Percentiles rank a stretch among this genome's conserved stretches.
phyloP scores from a whole-genome alignment of 495 filamentous ascomycete genomes.

The Aspergillus wentii region DNA sequence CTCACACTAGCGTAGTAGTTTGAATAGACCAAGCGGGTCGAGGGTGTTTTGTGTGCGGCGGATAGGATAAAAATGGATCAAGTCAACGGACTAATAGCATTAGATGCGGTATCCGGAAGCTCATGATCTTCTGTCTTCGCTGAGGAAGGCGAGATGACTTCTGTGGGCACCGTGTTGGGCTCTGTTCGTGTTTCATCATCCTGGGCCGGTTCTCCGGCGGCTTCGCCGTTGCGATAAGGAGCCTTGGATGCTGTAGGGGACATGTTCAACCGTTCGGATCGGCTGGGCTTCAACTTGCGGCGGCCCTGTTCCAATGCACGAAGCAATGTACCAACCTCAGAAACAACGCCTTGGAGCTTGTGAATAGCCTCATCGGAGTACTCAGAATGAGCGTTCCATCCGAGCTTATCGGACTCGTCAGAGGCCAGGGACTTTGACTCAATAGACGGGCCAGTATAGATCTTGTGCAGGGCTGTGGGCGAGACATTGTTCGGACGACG shows the following conservation, averaged over 20 bases:
- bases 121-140: constrained; percentile 15
- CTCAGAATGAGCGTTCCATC: constrained; percentile 36
- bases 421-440: constrained; percentile 31
- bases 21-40: too few relatives aligned
- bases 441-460: constrained; percentile 31
- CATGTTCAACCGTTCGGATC: constrained; percentile 27
- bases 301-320: constrained; percentile 35
- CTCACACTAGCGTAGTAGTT: too few relatives aligned
- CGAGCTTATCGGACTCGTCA: constrained; percentile 32
- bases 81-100: constrained; percentile 16
- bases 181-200: constrained; percentile 20
- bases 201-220: constrained; percentile 11
- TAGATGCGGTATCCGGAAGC: constrained; percentile 23
- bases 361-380: constrained; percentile 33
- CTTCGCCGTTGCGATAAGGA: constrained; percentile 13
- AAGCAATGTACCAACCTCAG: constrained; percentile 28
- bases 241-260: constrained; percentile 29
- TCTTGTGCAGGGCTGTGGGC: constrained; percentile 25
- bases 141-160: constrained; percentile 22
- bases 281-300: constrained; percentile 25
- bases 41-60: too few relatives aligned
- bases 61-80: too few relatives aligned
- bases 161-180: constrained; percentile 27
- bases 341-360: constrained; percentile 35
- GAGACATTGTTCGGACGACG: constrained; percentile 29